Conservation (phyloP, 148 eudicot species). For the Gaultheria prostrata region DNA sequence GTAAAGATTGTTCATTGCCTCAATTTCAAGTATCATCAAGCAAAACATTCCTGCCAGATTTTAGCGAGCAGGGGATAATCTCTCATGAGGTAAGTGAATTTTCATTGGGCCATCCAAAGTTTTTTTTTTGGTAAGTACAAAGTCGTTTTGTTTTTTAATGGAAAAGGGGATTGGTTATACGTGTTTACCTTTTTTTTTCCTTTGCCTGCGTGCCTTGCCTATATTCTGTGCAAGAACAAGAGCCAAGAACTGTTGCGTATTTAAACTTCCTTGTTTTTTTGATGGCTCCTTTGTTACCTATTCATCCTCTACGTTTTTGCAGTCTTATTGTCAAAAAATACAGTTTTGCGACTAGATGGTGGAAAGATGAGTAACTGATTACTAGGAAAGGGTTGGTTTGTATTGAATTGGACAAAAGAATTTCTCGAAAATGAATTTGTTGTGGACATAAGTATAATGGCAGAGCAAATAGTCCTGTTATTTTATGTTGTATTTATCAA, state of each 20-base stretch:
- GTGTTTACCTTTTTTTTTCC: neutral
- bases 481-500: slow-evolving; percentile 5
- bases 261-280: neutral
- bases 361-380: neutral
- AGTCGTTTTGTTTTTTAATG: neutral
- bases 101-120: neutral
- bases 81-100: slow-evolving; percentile 52
- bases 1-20: slow-evolving; percentile 32
- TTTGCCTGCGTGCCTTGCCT: neutral
- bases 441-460: neutral
- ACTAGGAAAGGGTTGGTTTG: neutral
- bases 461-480: neutral
- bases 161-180: neutral
- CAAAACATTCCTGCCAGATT: slow-evolving; percentile 28
- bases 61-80: slow-evolving; percentile 26
- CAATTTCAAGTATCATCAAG: slow-evolving; percentile 27
- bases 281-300: neutral
- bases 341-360: neutral
- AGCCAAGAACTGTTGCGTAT: no score
- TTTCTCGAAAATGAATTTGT: neutral
- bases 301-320: neutral
- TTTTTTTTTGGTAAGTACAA: no score
- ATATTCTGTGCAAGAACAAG: neutral
- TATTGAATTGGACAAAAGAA: neutral
- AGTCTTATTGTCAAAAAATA: neutral